Base-by-base conservation (phyloP, 805 yeast species). In the Saturnispora besseyi region DNA sequence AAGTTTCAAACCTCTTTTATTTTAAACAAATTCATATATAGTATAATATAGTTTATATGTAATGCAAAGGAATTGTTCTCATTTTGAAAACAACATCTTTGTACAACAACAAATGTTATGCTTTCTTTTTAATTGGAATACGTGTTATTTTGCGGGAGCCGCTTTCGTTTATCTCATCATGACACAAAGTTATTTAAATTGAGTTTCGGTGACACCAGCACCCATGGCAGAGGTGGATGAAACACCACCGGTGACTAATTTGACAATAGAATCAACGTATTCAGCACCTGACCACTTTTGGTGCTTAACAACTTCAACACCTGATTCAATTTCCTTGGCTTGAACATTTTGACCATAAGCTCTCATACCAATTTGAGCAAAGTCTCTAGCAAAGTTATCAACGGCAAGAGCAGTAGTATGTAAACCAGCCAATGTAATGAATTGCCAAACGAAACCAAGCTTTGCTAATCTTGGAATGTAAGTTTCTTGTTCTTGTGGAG, bases 221-320 rank as follows among this genome's bases (percentile, higher is more conserved):
- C 97, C 97, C 97, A 91, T 91, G 45, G 98, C 97, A 57, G 97
- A 96, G 45, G 98, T 91, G 18, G 95, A 84, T 46, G 90, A 77
- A 51, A 90, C 85, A 72, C 98, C 98, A 61, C 97, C 97, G 50
- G 93, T 83, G 26, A 89, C 93, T 70, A 88, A 75, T 69, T 84
- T 89, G 68, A 91, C 81, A 63, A 91, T 74, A 53, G 87, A 83
- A 69, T 91, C 98, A 63, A 91, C 84, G 74, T 88, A 90, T 71
- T 87, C 96, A 30, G 98, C 98, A 65, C 98, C 98, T 41, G 96
- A 88, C 98, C 98, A 91, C 70, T 90, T 88, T 71, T 91, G 98
- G 70, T 91, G 98, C 76, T 89, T 91, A 56, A 91, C 95, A 52
- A 91, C 96, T 69, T 91, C 98, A 57, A 90, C 96, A 57, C 87